A percentile compares a stretch with the other conserved stretches of the same genome.
Conservation (phyloP, 306 rosid species). For the Boehmeria nivea region DNA sequence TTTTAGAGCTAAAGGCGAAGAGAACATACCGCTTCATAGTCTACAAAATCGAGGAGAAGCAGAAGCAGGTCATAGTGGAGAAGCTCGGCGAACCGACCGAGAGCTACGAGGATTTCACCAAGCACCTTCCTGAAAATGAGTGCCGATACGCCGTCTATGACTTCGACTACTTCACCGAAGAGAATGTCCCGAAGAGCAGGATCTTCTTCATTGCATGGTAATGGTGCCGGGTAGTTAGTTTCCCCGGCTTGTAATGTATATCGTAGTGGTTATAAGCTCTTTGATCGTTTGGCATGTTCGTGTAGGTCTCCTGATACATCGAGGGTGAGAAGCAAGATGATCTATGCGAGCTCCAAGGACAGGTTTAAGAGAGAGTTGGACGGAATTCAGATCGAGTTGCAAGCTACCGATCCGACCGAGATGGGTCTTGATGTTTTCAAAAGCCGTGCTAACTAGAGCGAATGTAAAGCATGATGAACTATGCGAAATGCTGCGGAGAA, state of each 20-base stretch:
- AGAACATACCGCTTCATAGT: slow-evolving; percentile 46
- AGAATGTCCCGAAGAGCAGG: slow-evolving; percentile 51
- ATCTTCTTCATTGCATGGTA: slow-evolving; percentile 52
- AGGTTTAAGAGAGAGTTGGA: slow-evolving; percentile 49
- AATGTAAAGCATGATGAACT: slow-evolving; percentile 1
- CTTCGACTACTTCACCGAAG: slow-evolving; percentile 41
- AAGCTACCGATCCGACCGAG: slow-evolving; percentile 51
- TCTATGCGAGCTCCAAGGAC: slow-evolving; percentile 44
- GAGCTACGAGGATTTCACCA: slow-evolving; percentile 40
- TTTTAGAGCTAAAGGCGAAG: slow-evolving; percentile 46
- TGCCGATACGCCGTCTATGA: slow-evolving; percentile 56
- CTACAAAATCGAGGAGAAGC: slow-evolving; percentile 46
- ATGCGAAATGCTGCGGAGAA: slow-evolving; percentile 12
- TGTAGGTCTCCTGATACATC: slow-evolving; percentile 43
- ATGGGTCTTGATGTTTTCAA: slow-evolving; percentile 44
- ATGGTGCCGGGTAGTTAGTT: neutral
- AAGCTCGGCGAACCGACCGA: slow-evolving; percentile 39
- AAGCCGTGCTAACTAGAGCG: slow-evolving; percentile 34
- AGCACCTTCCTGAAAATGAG: slow-evolving; percentile 43
- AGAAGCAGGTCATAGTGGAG: slow-evolving; percentile 44
- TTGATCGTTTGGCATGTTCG: neutral
- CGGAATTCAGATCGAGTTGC: slow-evolving; percentile 52
- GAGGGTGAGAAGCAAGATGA: slow-evolving; percentile 50
- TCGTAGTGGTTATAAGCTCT: neutral
- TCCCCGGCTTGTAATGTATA: neutral